Percentiles rank a stretch among this genome's conserved stretches.
phyloP scores from a whole-genome alignment of 441 rosid species.

The Arabidopsis hybrid region DNA sequence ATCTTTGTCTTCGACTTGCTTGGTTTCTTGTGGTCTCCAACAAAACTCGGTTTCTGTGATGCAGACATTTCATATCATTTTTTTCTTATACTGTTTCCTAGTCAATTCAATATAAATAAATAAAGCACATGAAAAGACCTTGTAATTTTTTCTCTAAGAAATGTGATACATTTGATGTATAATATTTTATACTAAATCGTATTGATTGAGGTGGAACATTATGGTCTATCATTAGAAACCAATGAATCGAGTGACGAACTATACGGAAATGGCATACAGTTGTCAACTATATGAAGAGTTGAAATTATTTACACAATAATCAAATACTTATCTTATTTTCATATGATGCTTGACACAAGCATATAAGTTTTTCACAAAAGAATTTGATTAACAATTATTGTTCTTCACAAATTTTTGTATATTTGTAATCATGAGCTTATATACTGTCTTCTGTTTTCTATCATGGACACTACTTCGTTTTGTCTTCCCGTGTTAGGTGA shows the following conservation, averaged over 20 bases:
- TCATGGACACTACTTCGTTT: slow-evolving; percentile 39
- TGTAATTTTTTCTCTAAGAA: neutral
- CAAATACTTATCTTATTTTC: neutral
- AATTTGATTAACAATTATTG: neutral
- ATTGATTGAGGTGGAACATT: slow-evolving; percentile 8
- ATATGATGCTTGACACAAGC: slow-evolving; percentile 9
- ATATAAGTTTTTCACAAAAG: neutral
- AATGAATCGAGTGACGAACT: neutral
- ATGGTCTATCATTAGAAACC: slow-evolving; percentile 19
- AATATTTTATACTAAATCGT: neutral
- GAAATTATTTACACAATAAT: neutral
- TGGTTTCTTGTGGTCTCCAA: slow-evolving; percentile 41
- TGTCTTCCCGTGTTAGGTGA: slow-evolving; percentile 45
- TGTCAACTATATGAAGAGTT: slow-evolving; percentile 16
- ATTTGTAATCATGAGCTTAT: slow-evolving; percentile 26
- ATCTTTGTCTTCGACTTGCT: slow-evolving; percentile 41
- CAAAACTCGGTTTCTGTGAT: slow-evolving; percentile 32
- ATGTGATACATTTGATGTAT: neutral
- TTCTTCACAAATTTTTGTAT: neutral
- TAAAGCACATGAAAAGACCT: neutral
- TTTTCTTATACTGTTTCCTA: neutral
- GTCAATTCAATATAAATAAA: neutral
- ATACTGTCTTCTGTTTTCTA: slow-evolving; percentile 22
- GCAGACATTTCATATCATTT: slow-evolving; percentile 16
- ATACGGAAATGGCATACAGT: slow-evolving; percentile 16